phyloP scores from a whole-genome alignment of 2,329 filamentous ascomycete genomes.

The Claviceps humidiphila region DNA sequence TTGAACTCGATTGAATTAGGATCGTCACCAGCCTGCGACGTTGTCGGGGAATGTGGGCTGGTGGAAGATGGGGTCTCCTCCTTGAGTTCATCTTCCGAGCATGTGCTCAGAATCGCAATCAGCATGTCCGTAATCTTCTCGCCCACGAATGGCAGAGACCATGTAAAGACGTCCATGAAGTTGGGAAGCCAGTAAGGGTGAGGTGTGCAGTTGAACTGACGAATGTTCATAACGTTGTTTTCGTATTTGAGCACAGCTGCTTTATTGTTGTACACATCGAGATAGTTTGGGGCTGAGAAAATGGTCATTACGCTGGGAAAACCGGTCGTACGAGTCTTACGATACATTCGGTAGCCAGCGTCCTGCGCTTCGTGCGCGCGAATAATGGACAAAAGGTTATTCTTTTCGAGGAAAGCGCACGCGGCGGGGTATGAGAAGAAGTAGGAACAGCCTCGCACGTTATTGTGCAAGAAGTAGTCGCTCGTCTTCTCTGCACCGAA shows the following conservation, averaged over 20 bases:
- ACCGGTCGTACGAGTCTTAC: constrained; percentile 93
- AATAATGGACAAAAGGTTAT: constrained; percentile 93
- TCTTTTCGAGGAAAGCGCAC: constrained; percentile 96
- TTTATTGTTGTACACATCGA: constrained; percentile 99
- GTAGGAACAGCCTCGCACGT: constrained; percentile 95
- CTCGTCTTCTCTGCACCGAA: constrained; percentile 98
- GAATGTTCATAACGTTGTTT: constrained; percentile 99
- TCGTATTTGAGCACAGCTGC: constrained; percentile 97
- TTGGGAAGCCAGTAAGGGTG: constrained; percentile 99
- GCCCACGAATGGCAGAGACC: constrained; percentile 95
- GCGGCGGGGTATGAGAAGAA: constrained; percentile 98
- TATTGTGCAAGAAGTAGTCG: constrained; percentile 96
- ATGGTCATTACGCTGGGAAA: constrained; percentile 99
- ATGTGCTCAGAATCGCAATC: constrained; percentile 94
- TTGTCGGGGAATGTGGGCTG: constrained; percentile 48
- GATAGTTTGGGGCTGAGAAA: constrained; percentile 96
- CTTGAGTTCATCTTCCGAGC: constrained; percentile 96
- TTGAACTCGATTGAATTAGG: constrained; percentile 87
- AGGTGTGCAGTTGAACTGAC: constrained; percentile 98
- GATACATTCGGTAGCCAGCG: constrained; percentile 97
- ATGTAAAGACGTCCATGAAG: constrained; percentile 99
- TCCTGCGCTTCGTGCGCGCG: constrained; percentile 97
- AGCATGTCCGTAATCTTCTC: constrained; percentile 99
- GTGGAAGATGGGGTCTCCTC: constrained; percentile 61
- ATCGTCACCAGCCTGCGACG: constrained; percentile 39